phyloP scores from a whole-genome alignment of 1,284 basidiomycete species.

The Cystobasidiaceae sp. region DNA sequence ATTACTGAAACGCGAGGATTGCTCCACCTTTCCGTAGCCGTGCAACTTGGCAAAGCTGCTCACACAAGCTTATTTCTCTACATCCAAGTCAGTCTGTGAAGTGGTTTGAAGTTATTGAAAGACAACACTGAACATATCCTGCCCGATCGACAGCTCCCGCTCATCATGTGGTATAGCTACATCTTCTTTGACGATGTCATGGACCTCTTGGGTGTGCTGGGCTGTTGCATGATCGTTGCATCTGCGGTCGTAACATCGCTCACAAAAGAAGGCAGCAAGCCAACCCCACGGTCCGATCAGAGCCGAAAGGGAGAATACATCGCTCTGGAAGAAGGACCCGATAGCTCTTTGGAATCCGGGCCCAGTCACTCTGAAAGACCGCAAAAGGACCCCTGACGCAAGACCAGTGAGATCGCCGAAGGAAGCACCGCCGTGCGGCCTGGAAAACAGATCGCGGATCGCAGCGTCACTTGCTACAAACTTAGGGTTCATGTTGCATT shows the following conservation, averaged over 20 bases:
- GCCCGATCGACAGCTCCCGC: too few relatives aligned
- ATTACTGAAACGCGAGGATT: too few relatives aligned
- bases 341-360: too few relatives aligned
- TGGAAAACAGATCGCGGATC: too few relatives aligned
- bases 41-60: neutral
- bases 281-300: neutral
- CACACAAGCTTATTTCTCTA: neutral
- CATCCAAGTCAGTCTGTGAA: neutral
- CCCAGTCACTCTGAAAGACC: too few relatives aligned
- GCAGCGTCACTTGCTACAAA: too few relatives aligned
- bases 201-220: neutral
- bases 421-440: too few relatives aligned
- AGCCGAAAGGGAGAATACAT: neutral
- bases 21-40: neutral
- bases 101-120: too few relatives aligned
- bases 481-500: too few relatives aligned
- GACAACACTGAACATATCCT: too few relatives aligned
- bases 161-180: neutral
- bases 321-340: neutral
- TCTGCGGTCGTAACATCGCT: neutral
- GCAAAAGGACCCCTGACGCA: too few relatives aligned
- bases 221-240: neutral
- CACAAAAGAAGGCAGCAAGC: neutral
- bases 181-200: conserved; percentile 3
- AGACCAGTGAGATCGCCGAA: too few relatives aligned